Evolutionary conservation across 1,284 basidiomycete genomes (phyloP).

Genomic region (Boletus hoseneyae): DNA sequence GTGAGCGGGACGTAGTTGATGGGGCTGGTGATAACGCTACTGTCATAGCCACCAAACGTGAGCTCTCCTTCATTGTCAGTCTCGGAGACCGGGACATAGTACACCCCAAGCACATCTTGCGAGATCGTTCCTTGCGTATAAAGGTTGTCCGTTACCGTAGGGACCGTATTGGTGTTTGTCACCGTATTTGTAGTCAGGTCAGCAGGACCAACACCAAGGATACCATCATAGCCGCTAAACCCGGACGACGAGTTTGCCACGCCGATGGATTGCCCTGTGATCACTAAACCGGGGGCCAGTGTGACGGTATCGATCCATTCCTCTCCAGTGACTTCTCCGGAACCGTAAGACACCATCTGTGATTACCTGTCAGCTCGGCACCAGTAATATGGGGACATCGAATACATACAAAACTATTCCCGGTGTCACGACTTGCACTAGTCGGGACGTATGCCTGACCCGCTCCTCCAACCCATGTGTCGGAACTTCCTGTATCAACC

Average conservation of each 20-base stretch:
- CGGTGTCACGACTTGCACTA: neutral
- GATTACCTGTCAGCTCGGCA: neutral
- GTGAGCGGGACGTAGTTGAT: conserved; percentile 51
- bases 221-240: conserved; percentile 48
- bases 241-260: conserved; percentile 29
- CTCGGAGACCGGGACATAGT: conserved; percentile 24
- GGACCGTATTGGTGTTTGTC: conserved; percentile 24
- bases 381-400: neutral
- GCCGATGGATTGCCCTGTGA: neutral
- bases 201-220: conserved; percentile 56
- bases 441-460: neutral
- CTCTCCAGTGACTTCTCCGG: conserved; percentile 47
- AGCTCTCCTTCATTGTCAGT: conserved; percentile 40
- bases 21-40: conserved; percentile 38
- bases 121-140: neutral
- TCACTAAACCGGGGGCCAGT: conserved; percentile 38
- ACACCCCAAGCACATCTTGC: neutral
- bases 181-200: conserved; percentile 45
- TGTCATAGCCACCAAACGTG: conserved; percentile 45
- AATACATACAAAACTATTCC: neutral
- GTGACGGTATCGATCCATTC: conserved; percentile 51
- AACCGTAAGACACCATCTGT: conserved; percentile 45
- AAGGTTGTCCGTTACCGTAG: conserved; percentile 26
- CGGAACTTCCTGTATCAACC: neutral
- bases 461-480: neutral